Percentiles rank a stretch among this genome's conserved stretches.
Conservation (phyloP, 1,284 basidiomycete genomes). For the Irpex sp. region DNA sequence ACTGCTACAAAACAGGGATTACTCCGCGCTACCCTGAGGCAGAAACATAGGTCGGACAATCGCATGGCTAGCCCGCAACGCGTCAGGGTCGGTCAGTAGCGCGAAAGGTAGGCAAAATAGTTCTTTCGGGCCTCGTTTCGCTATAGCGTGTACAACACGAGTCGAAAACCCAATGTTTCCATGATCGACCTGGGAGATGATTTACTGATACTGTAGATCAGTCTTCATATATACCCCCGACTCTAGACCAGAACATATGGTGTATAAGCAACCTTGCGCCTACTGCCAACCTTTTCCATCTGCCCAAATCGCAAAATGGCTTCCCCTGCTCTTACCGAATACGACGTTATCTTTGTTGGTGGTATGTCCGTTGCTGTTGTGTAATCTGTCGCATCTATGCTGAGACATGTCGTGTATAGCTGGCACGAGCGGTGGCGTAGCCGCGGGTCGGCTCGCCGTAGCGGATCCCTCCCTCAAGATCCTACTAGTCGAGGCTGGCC, state of each 20-base stretch:
- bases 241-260: neutral
- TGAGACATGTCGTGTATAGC: slow-evolving; percentile 23
- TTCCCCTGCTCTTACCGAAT: slow-evolving; percentile 19
- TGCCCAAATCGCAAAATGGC: slow-evolving; percentile 2
- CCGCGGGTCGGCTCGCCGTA: slow-evolving; percentile 39
- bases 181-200: neutral
- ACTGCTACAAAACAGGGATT: neutral
- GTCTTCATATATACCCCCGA: neutral
- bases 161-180: neutral
- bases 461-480: slow-evolving; percentile 38
- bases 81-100: neutral
- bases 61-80: neutral
- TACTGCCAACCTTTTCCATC: neutral
- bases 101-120: neutral
- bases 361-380: slow-evolving; percentile 27
- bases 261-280: neutral
- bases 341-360: slow-evolving; percentile 48
- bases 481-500: slow-evolving; percentile 39
- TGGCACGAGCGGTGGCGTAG: slow-evolving; percentile 38
- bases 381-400: slow-evolving; percentile 22
- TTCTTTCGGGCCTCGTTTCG: neutral
- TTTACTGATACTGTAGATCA: neutral
- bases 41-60: neutral
- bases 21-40: neutral
- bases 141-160: neutral